Evolutionary conservation across 305 asterid genomes (phyloP), one percentile per base, ranked within the genome.

Genomic region (Lippia alba): DNA sequence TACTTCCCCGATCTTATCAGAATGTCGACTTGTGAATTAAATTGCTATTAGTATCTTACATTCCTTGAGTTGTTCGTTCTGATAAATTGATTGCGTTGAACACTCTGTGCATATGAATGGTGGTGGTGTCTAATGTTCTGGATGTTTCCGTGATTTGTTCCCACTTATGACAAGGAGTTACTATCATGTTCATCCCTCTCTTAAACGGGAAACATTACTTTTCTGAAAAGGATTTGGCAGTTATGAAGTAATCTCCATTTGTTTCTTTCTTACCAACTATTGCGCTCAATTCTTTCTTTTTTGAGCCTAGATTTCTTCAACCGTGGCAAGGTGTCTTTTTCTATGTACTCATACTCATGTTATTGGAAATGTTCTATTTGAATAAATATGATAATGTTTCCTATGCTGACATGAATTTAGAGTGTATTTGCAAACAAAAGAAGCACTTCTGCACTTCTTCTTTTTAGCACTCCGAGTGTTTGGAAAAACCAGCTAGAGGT

Each of bases 341-440:
- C 5, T 18, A 2, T n/a, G 12, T 44, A 32, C 1, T 45, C 59
- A 18, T 44, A 32, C 1, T 45, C 59, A 18, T 48, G 15, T 55
- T 17, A n/a, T 59, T 39, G 32, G 30, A 12, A 51, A 45, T 14
- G 19, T 16, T 15, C 12, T 20, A 51, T 20, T 61, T 19, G 49
- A 39, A 56, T 56, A 15, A 34, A 34, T 61, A n/a, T 62, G 33
- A 56, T 67, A 59, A 24, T 62, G 41, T 54, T 70, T 56, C 63
- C 36, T 11, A 60, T 64, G 48, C 8, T 40, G 32, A 9, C 58
- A 44, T 51, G 20, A 7, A 64, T 63, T 50, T 56, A 56, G 30
- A 24, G 30, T 24, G 30, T 24, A 24, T 24, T 24, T 24, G 30
- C 30, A 24, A 24, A 24, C 30, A 24, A 24, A 24, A 24, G 30